These are phyloP conservation scores for Eutypa lata DNA, from an alignment of 2,329 filamentous ascomycete genomes.

Conservation along the genomic window DNA sequence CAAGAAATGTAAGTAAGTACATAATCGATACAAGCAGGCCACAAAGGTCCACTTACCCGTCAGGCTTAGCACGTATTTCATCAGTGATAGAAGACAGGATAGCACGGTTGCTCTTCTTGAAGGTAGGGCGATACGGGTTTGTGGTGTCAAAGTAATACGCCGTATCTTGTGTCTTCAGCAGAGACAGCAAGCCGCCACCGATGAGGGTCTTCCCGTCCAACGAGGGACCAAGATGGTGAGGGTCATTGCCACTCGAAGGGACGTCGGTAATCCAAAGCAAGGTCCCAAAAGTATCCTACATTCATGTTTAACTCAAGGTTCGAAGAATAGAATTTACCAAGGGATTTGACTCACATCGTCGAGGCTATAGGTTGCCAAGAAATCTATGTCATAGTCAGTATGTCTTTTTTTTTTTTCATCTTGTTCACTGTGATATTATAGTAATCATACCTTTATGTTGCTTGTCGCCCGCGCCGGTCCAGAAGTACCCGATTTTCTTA, in stretches of 20 bases:
- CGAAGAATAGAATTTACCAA: neutral
- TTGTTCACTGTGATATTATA: too few relatives aligned
- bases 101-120: slow-evolving; percentile 58
- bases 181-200: slow-evolving; percentile 55
- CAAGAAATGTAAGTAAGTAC: neutral
- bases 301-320: too few relatives aligned
- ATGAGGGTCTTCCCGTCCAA: slow-evolving; percentile 55
- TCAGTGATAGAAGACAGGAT: slow-evolving; percentile 58
- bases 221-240: slow-evolving; percentile 55
- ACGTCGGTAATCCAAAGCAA: slow-evolving; percentile 58
- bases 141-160: slow-evolving; percentile 60
- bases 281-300: slow-evolving; percentile 56
- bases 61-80: slow-evolving; percentile 62
- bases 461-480: slow-evolving; percentile 60
- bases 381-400: slow-evolving; percentile 35
- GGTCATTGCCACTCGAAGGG: slow-evolving; percentile 56
- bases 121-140: slow-evolving; percentile 56
- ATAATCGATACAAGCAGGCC: neutral
- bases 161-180: slow-evolving; percentile 60
- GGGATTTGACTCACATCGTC: slow-evolving; percentile 47
- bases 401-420: too few relatives aligned
- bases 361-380: slow-evolving; percentile 55
- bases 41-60: slow-evolving; percentile 35
- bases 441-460: slow-evolving; percentile 47
- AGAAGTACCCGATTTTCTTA: slow-evolving; percentile 66